Base-by-base conservation (phyloP, 176 grass and related monocot species). In the Triticum aestivum region DNA sequence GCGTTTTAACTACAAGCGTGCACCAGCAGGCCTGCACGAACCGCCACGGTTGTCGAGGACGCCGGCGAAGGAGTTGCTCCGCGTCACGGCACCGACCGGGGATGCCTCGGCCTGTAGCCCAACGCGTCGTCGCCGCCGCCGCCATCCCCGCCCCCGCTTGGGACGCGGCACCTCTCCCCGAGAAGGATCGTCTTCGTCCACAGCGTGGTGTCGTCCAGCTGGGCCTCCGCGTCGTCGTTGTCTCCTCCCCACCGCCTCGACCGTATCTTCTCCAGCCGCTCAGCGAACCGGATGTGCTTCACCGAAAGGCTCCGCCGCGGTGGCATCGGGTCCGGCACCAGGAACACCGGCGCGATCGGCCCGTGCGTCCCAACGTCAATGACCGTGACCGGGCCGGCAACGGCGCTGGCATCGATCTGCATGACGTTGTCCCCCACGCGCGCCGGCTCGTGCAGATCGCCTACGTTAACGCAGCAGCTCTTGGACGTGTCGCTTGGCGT, bases 141-240 rank as follows among this genome's bases (percentile, higher is more conserved):
- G 63, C 8, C 58, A 4, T 4, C 30, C 1, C 86, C 82, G 24
- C 82, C 74, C 26, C 29, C 64, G 75, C 42, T 79, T 1, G 82
- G 81, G 34, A 93, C 74, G 29, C 76, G 81, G 75, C 88, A 90
- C 68, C 82, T 66, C 75, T 88, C 88, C 29, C 91, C 83, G 23
- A 93, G 88, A 65, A 93, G 90, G 47, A 90, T 88, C 2, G 79
- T 82, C 82, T 93, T 93, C 61, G 75, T 88, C 91, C 88, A 93
- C 58, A 93, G 68, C 9, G 91, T 66, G 33, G 44, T 15, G 14
- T 65, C 66, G 37, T 45, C 73, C n/a, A 32, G 65, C 34, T 73
- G 83, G 14, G 52, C 66, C 52, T 47, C 32, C 17, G 9, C 39
- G 3, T 4, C 79, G 29, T 34, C 20, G 15, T 49, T 13, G 17